Evolutionary conservation across 495 filamentous ascomycete genomes (phyloP).

Genomic region (Penicillium paradoxum): DNA sequence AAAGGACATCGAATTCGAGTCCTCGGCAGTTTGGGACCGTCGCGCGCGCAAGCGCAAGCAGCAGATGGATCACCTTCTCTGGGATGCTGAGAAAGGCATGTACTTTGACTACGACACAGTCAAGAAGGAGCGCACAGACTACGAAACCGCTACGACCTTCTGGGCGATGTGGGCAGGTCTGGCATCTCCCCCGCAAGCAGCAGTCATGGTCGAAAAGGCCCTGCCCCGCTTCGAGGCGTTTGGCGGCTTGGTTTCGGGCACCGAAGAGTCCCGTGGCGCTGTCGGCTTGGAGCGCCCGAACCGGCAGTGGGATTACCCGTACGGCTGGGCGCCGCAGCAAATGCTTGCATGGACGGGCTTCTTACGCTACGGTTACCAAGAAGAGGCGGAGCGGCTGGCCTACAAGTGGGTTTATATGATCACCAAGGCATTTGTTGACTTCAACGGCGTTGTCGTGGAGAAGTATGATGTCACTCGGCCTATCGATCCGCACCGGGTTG

Average conservation of each 20-base stretch:
- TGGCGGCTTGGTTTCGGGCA: constrained; percentile 86
- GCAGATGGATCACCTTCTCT: constrained; percentile 81
- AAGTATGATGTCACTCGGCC: constrained; percentile 95
- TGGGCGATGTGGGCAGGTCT: constrained; percentile 96
- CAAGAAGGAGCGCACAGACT: constrained; percentile 67
- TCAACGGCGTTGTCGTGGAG: constrained; percentile 95
- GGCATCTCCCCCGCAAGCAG: constrained; percentile 72
- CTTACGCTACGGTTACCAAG: constrained; percentile 81
- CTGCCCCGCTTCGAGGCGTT: constrained; percentile 81
- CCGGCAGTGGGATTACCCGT: constrained; percentile 96
- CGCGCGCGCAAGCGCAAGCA: constrained; percentile 73
- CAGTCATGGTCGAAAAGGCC: constrained; percentile 65
- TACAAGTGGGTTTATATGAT: constrained; percentile 99
- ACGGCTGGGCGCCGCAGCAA: constrained; percentile 97
- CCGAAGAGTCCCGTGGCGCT: constrained; percentile 74
- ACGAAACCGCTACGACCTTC: constrained; percentile 87
- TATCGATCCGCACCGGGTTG: constrained; percentile 84
- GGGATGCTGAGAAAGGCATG: constrained; percentile 87
- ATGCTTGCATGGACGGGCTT: constrained; percentile 95
- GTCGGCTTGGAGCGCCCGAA: constrained; percentile 81
- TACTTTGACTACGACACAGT: constrained; percentile 94
- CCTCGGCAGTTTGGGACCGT: constrained; percentile 83
- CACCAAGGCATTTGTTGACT: constrained; percentile 93
- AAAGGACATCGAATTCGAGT: constrained; percentile 59
- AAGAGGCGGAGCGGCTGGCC: constrained; percentile 78